These are phyloP conservation scores for Debaryomyces subglobosus DNA, from an alignment of 1,139 yeast genomes.

Conservation along the genomic window DNA sequence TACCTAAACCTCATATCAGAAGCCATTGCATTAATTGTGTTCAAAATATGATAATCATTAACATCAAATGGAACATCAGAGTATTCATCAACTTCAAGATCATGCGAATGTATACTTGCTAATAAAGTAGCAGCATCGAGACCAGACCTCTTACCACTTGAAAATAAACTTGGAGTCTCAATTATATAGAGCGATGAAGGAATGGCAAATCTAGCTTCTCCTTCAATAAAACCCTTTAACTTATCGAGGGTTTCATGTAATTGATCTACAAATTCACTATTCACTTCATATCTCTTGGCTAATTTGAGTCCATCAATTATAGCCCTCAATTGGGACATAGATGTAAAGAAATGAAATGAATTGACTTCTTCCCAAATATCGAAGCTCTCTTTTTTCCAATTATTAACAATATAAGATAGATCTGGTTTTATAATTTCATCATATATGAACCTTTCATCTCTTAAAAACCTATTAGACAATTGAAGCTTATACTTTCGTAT, in stretches of 20 bases:
- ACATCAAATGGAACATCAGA: slow-evolving; percentile 60
- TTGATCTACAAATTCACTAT: slow-evolving; percentile 24
- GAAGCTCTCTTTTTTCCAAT: slow-evolving; percentile 70
- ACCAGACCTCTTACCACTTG: slow-evolving; percentile 57
- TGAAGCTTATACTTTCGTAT: slow-evolving; percentile 34
- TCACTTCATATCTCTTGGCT: slow-evolving; percentile 42
- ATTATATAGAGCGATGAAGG: slow-evolving; percentile 55
- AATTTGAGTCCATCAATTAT: slow-evolving; percentile 58
- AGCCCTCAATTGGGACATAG: slow-evolving; percentile 73
- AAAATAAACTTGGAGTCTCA: slow-evolving; percentile 63
- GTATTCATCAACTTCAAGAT: slow-evolving; percentile 36
- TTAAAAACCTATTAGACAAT: slow-evolving; percentile 27
- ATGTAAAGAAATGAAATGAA: slow-evolving; percentile 77
- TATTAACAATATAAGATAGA: slow-evolving; percentile 59
- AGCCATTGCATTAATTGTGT: slow-evolving; percentile 60
- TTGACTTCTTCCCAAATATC: slow-evolving; percentile 94
- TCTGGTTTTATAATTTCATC: slow-evolving; percentile 67
- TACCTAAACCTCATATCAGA: slow-evolving; percentile 72
- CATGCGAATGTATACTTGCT: slow-evolving; percentile 69
- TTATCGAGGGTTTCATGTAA: slow-evolving; percentile 30
- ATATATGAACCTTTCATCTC: slow-evolving; percentile 42
- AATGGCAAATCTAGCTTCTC: slow-evolving; percentile 50
- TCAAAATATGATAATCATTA: slow-evolving; percentile 55
- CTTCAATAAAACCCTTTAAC: slow-evolving; percentile 38
- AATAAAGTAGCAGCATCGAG: slow-evolving; percentile 79